Evolutionary conservation across 2,329 filamentous ascomycete genomes (phyloP), one percentile per base, ranked within the genome.

Genomic region (Pyrenophora graminea): DNA sequence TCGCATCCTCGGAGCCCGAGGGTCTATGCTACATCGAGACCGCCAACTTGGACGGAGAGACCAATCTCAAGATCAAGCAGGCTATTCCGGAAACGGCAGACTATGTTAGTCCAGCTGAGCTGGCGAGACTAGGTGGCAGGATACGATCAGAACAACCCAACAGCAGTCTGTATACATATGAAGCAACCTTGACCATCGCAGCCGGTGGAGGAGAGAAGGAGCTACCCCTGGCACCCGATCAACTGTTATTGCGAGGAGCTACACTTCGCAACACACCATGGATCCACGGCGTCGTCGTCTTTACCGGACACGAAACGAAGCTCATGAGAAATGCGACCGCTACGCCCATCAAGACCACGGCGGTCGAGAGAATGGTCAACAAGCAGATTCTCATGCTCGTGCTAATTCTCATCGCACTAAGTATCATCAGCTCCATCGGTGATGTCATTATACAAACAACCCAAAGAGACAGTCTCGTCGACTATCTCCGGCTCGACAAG

Each of bases 21-120:
- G 94, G 94, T 64, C 78, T 99, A 49, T 99, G 94, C 76, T 99
- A 99, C 72, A 97, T 99, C 69, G 94, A 99, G 77, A 99, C 94
- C 2, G 93, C 94, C 19, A 99, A 99, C 70, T 80, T 99, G 51
- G 94, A 99, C 66, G 94, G 94, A 63, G 94, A 99, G 76, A 99
- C 94, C 17, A 99, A 99, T 71, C 78, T 99, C 63, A 99, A 99
- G 77, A 96, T 99, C 77, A 99, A 99, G 77, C 94, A 99, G 77
- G 93, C 87, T 2, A 86, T 97, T 46, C 93, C 94, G 0, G 94
- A 99, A 77, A 99, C 94, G 0, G 86, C 89, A 12, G 82, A 88
- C 54, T 81, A 97, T 69, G 91, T 99, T 52, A 96, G 90, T 68
- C 85, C 91, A 15, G 86, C 83, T 58, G 93, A 97, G 65, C 79